Percentiles rank a stretch among this genome's conserved stretches.
Conservation (phyloP, 169 alveolate species). For the Plasmodium ovale region DNA sequence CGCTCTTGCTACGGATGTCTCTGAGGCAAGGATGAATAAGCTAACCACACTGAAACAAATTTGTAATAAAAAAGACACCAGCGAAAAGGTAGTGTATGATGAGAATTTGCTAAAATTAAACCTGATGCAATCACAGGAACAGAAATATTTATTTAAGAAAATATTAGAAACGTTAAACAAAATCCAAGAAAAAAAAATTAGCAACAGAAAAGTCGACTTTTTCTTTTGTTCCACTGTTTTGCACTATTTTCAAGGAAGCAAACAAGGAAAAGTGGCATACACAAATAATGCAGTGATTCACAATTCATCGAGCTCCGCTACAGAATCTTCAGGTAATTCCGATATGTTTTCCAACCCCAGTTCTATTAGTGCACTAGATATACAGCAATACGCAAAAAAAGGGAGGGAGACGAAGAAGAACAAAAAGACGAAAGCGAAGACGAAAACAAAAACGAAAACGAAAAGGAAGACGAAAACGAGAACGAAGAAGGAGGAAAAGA, state of each 20-base stretch:
- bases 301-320: constrained; percentile 1
- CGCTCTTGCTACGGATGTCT: not conserved
- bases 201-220: constrained; percentile 23
- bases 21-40: constrained; percentile 24
- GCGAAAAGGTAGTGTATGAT: constrained; percentile 14
- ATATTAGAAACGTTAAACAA: constrained; percentile 50
- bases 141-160: constrained; percentile 69
- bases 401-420: not conserved
- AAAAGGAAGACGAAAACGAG: constrained; percentile 6
- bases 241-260: constrained; percentile 28
- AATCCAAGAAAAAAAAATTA: constrained; percentile 27
- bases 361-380: no score
- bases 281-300: not conserved
- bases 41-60: constrained; percentile 16
- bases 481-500: constrained; percentile 22
- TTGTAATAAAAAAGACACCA: not conserved
- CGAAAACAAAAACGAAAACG: not conserved
- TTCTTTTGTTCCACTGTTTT: constrained; percentile 46
- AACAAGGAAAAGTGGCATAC: not conserved
- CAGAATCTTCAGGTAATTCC: not conserved
- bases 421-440: not conserved
- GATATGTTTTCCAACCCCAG: not conserved
- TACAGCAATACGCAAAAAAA: no score
- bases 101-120: constrained; percentile 60
- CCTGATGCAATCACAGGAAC: constrained; percentile 61